Conservation (phyloP, 371 early-diverging fungal species). For the Apophysomyces variabilis region DNA sequence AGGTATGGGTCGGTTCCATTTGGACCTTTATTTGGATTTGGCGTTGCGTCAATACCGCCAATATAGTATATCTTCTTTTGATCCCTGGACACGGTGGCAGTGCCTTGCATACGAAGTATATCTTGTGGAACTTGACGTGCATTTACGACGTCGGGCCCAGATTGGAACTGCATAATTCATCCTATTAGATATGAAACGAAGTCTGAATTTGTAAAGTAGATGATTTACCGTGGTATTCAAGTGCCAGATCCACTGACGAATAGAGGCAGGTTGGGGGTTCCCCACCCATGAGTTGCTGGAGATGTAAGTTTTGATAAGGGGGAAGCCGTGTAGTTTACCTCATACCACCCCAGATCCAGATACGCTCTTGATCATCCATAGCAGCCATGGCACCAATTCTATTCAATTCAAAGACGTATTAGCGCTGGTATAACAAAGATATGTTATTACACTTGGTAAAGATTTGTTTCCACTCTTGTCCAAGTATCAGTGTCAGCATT, state of each 20-base stretch:
- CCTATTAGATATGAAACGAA: too few relatives aligned
- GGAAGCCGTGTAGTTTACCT: slow-evolving; percentile 5
- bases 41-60: slow-evolving; percentile 18
- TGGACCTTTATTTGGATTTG: neutral
- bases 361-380: neutral
- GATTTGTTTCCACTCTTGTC: slow-evolving; percentile 12
- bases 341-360: slow-evolving; percentile 26
- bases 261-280: too few relatives aligned
- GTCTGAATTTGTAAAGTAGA: too few relatives aligned
- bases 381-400: slow-evolving; percentile 15
- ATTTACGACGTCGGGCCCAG: too few relatives aligned
- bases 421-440: neutral
- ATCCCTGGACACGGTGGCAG: slow-evolving; percentile 16
- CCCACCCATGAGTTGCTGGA: too few relatives aligned
- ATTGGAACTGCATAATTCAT: too few relatives aligned
- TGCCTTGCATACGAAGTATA: slow-evolving; percentile 11
- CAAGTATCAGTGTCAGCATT: slow-evolving; percentile 15
- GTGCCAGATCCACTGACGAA: too few relatives aligned
- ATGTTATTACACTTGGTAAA: neutral
- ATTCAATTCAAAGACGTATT: neutral
- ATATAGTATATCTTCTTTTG: slow-evolving; percentile 19
- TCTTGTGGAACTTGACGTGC: neutral
- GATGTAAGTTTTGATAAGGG: too few relatives aligned
- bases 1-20: neutral
- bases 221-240: too few relatives aligned